Base-by-base conservation (phyloP, 1,284 basidiomycete genomes). In the Vanrija humicola region DNA sequence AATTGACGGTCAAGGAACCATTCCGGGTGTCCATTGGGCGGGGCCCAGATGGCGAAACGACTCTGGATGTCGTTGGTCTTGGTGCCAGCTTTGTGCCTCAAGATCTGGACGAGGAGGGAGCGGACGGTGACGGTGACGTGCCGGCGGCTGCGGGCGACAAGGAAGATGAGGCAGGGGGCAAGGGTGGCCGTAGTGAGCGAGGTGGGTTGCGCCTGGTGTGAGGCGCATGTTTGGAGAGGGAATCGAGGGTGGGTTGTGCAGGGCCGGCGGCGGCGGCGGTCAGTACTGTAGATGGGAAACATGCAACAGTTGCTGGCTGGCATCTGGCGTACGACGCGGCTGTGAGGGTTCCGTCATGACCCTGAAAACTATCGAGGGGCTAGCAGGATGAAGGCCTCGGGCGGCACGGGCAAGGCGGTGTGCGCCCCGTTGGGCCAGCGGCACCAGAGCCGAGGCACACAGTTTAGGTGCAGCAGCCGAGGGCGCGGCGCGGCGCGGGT, bases 1-100 rank as follows among this genome's bases (percentile, higher is more conserved):
- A 78, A 46, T 48, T 75, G 54, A 73, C 72, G 0, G 63, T 78
- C 55, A 78, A 78, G 58, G 73, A 76, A 59, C 73, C 73, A 3
- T 72, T 77, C 67, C 55, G 66, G n/a, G 67, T 75, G 19, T 62
- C 59, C 47, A 56, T 73, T 43, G 63, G 19, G 38, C 29, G 62
- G 28, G 61, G 64, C 43, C 48, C 60, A 26, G 62, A 56, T 3
- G 67, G 68, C 2, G 63, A 64, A 52, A 61, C 56, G 5, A 59
- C 70, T 3, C 52, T 70, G 43, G 71, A 76, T 47, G 69, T 77
- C 1, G 55, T 74, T 18, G 75, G 75, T 3, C 57, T 74, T 12
- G 75, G 75, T 1, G 71, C 62, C 19, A 72, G 70, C 44, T 77
- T 74, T 58, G 69, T 74, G n/a, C 68, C 74, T n/a, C 58, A 64